These are phyloP conservation scores for Pseudocercospora fuligena DNA, from an alignment of 2,329 filamentous ascomycete species.

Conservation along the genomic window DNA sequence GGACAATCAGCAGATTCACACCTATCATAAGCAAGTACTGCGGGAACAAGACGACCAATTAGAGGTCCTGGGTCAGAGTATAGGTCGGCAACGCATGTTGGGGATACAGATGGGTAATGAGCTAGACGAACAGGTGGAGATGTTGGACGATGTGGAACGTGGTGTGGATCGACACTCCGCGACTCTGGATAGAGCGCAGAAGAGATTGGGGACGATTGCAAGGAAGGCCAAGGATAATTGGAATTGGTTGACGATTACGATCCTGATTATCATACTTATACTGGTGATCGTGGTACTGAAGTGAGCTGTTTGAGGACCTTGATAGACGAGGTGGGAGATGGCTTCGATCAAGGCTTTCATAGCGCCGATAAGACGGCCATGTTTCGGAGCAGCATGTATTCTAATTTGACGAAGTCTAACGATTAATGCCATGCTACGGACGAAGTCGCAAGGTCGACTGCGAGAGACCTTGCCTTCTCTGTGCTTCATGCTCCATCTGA, in stretches of 20 bases:
- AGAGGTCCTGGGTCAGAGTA: slow-evolving; percentile 83
- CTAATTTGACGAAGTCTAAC: not conserved
- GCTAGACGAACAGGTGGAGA: slow-evolving; percentile 83
- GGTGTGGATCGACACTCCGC: slow-evolving; percentile 80
- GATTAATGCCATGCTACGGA: not conserved
- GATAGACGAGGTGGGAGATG: not conserved
- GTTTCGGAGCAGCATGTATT: not conserved
- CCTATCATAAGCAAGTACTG: slow-evolving; percentile 79
- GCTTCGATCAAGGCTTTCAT: too few relatives aligned
- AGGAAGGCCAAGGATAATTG: slow-evolving; percentile 80
- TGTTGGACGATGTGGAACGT: slow-evolving; percentile 88
- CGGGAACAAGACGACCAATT: slow-evolving; percentile 92
- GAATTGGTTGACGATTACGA: slow-evolving; percentile 81
- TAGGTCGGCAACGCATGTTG: slow-evolving; percentile 86
- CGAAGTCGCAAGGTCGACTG: too few relatives aligned
- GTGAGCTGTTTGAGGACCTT: slow-evolving; percentile 43
- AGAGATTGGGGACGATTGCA: slow-evolving; percentile 72
- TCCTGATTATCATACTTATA: slow-evolving; percentile 79
- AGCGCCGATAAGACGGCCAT: too few relatives aligned
- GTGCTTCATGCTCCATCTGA: too few relatives aligned
- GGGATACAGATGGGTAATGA: slow-evolving; percentile 97
- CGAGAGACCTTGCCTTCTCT: too few relatives aligned
- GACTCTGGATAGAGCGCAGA: slow-evolving; percentile 75
- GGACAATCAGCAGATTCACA: slow-evolving; percentile 83
- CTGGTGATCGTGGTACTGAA: slow-evolving; percentile 83